phyloP scores from a whole-genome alignment of 1,284 basidiomycete genomes.

The Cryptococcus depauperatus region DNA sequence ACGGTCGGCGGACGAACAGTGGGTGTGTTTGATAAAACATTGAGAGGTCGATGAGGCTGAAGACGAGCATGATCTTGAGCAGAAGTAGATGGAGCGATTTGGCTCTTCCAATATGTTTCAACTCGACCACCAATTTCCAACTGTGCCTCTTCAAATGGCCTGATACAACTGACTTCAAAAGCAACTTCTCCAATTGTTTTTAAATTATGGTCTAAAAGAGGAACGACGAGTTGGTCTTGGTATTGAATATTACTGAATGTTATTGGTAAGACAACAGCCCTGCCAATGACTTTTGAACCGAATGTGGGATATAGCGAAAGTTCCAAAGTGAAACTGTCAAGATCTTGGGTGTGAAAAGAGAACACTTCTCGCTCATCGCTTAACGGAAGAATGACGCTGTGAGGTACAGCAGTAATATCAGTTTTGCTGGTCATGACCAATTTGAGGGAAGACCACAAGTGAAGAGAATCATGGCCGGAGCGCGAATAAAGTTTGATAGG shows the following conservation, averaged over 20 bases:
- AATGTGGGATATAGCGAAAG: constrained; percentile 97
- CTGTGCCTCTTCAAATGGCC: constrained; percentile 84
- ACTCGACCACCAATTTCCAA: constrained; percentile 92
- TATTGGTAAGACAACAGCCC: constrained; percentile 77
- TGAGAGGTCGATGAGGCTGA: constrained; percentile 41
- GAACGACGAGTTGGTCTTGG: constrained; percentile 56
- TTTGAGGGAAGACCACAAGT: constrained; percentile 66
- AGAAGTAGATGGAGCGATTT: constrained; percentile 47
- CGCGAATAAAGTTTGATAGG: constrained; percentile 52
- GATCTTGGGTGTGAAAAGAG: constrained; percentile 73
- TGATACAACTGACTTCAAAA: constrained; percentile 81
- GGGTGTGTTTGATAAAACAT: constrained; percentile 40
- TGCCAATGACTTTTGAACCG: constrained; percentile 94
- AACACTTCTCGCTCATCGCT: constrained; percentile 74
- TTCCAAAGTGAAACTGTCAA: constrained; percentile 73
- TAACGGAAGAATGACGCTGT: constrained; percentile 78
- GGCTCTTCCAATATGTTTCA: constrained; percentile 82
- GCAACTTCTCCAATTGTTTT: constrained; percentile 93
- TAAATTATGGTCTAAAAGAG: constrained; percentile 84
- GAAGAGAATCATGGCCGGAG: constrained; percentile 37
- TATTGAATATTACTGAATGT: constrained; percentile 58
- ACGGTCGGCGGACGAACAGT: constrained; percentile 23
- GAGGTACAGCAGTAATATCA: constrained; percentile 74
- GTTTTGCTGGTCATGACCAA: constrained; percentile 81
- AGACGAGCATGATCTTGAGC: constrained; percentile 46